Base-by-base conservation (phyloP, 148 eudicot genomes). In the Diospyros lotus region DNA sequence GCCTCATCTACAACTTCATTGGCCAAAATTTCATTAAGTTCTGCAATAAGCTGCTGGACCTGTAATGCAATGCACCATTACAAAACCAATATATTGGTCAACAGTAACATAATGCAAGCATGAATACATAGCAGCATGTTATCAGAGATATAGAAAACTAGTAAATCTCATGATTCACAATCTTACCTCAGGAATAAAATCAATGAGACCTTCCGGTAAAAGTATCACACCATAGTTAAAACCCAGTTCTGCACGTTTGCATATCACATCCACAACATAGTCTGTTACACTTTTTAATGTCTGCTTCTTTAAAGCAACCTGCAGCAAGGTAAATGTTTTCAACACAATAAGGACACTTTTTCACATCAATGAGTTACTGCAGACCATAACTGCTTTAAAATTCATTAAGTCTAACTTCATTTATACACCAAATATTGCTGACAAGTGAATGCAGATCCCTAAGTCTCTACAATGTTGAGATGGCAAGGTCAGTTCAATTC, bases 191-290 rank as follows among this genome's bases (percentile, higher is more conserved):
- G 97, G 98, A 80, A 93, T 93, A 79, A 93, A 96, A 86, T 93
- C 98, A 77, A 96, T 93, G 70, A 96, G 89, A 75, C 99, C 98
- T 87, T 96, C 99, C 15, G 98, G 99, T 3, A 96, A 88, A 58
- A 96, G 86, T 68, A 93, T 93, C 74, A 95, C 98, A 75, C 98
- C 99, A 72, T 96, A 96, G 66, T 91, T 93, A 68, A 87, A 89
- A 62, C 97, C 94, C 81, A 82, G 84, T 66, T 82, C 93, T 69
- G 97, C 89, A n/a, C 98, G 94, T 78, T 91, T 93, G 79, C 91
- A 89, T 73, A 93, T 78, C 40, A 96, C 90, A 78, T 93, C 97
- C 41, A 89, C 98, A 69, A 96, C 91, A 87, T 96, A 86, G 80
- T 93, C 91, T 14, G 97, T 89, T 44, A 93, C 98, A 77, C 69